Conservation (phyloP, 2,329 filamentous ascomycete species). For the Fusarium anguioides region DNA sequence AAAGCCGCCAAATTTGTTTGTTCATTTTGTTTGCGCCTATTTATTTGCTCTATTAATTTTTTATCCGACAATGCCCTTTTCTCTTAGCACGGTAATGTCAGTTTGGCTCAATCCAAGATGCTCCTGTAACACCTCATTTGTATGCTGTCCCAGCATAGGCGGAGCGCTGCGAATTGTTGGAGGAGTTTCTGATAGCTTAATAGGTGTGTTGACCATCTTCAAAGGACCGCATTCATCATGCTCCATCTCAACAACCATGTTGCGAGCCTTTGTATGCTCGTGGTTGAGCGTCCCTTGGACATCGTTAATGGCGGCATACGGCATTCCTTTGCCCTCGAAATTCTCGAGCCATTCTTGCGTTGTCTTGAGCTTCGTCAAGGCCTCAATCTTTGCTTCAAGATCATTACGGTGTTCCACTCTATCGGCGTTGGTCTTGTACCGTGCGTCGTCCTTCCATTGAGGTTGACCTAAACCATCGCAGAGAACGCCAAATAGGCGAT, state of each 20-base stretch:
- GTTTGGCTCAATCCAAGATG: conserved; percentile 69
- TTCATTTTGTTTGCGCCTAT: neutral
- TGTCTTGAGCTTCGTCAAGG: conserved; percentile 77
- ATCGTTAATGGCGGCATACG: conserved; percentile 93
- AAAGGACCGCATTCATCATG: conserved; percentile 86
- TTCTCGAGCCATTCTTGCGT: conserved; percentile 89
- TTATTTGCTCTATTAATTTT: conserved; percentile 26
- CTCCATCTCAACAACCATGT: conserved; percentile 90
- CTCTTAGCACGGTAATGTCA: conserved; percentile 71
- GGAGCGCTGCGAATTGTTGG: conserved; percentile 82
- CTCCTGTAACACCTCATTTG: conserved; percentile 76
- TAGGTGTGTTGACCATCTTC: conserved; percentile 90
- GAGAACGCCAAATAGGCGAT: conserved; percentile 73
- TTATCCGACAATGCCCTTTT: conserved; percentile 73
- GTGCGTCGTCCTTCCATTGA: conserved; percentile 69
- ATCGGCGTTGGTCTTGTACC: conserved; percentile 70
- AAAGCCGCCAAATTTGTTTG: neutral
- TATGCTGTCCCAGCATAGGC: conserved; percentile 88
- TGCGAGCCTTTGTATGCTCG: conserved; percentile 82
- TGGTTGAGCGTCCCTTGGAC: conserved; percentile 86
- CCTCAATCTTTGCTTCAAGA: conserved; percentile 83
- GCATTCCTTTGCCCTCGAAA: conserved; percentile 92
- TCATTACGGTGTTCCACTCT: conserved; percentile 77
- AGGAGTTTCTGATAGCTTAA: conserved; percentile 89
- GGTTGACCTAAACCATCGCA: conserved; percentile 68